Percentiles rank a stretch among this genome's conserved stretches.
phyloP scores from a whole-genome alignment of 2,329 filamentous ascomycete species.

The Colletotrichum coccodes region DNA sequence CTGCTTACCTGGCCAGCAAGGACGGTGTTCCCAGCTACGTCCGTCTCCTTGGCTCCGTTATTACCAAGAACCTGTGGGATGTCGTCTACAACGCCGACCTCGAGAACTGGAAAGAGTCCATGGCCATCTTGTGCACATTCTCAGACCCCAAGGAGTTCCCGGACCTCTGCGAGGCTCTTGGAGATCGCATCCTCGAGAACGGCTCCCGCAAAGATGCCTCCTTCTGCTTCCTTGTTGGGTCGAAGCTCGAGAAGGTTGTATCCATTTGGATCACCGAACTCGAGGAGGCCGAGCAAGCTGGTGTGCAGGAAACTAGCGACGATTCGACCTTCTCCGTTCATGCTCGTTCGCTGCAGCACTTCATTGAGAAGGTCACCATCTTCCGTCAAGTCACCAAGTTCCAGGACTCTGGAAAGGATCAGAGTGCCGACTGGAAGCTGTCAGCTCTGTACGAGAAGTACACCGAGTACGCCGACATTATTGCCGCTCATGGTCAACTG shows the following conservation, averaged over 20 bases:
- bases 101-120: conserved; percentile 94
- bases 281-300: conserved; percentile 82
- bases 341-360: conserved; percentile 85
- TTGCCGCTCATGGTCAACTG: conserved; percentile 89
- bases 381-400: conserved; percentile 97
- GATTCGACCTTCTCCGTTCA: conserved; percentile 93
- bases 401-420: conserved; percentile 77
- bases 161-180: conserved; percentile 93
- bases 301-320: conserved; percentile 73
- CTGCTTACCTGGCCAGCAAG: conserved; percentile 88
- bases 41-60: conserved; percentile 88
- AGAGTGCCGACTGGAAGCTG: conserved; percentile 88
- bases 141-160: conserved; percentile 91
- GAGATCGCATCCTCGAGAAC: conserved; percentile 87
- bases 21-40: conserved; percentile 89
- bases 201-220: conserved; percentile 87
- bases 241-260: conserved; percentile 97
- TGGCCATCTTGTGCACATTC: conserved; percentile 96
- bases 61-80: conserved; percentile 97
- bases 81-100: conserved; percentile 96
- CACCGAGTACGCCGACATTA: conserved; percentile 94
- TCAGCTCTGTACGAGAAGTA: conserved; percentile 92
- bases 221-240: conserved; percentile 95
- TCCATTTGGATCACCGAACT: conserved; percentile 93
- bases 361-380: conserved; percentile 98